Evolutionary conservation across 176 grass and related monocot genomes (phyloP).

Genomic region (Rhipidocladum racemiflorum): DNA sequence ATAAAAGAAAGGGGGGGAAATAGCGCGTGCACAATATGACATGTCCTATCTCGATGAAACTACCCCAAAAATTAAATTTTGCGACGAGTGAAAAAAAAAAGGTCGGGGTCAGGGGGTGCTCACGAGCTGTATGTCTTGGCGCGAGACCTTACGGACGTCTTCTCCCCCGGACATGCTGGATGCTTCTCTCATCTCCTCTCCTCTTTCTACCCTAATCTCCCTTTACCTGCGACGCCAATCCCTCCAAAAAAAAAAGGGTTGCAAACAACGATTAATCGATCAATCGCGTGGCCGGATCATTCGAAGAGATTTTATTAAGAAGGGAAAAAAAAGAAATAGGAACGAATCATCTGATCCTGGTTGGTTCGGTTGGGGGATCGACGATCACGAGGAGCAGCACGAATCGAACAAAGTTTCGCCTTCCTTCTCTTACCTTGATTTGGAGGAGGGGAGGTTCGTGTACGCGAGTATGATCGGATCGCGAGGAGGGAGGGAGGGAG

Average conservation of each 20-base stretch:
- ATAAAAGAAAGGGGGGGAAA: neutral
- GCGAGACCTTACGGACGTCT: slow-evolving; percentile 81
- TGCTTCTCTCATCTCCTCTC: slow-evolving; percentile 11
- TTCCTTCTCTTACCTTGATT: neutral
- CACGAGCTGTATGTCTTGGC: slow-evolving; percentile 94
- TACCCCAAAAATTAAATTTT: neutral
- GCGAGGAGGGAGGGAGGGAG: neutral
- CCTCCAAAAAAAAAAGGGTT: neutral
- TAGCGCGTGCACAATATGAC: neutral
- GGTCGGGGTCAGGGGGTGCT: slow-evolving; percentile 21
- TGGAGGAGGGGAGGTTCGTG: neutral
- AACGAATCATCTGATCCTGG: slow-evolving; percentile 9
- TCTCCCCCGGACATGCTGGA: slow-evolving; percentile 57
- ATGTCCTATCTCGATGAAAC: neutral
- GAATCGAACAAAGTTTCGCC: neutral
- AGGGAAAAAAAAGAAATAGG: neutral
- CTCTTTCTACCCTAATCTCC: slow-evolving; percentile 15
- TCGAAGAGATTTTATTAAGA: neutral
- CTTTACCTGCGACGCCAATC: slow-evolving; percentile 11
- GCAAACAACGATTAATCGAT: neutral
- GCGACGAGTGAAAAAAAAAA: neutral
- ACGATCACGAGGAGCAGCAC: neutral
- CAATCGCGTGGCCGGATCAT: neutral
- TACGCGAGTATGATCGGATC: slow-evolving; percentile 23
- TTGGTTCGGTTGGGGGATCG: neutral